Base-by-base conservation (phyloP, 371 early-diverging fungal genomes). In the Furculomyces boomerangus region DNA sequence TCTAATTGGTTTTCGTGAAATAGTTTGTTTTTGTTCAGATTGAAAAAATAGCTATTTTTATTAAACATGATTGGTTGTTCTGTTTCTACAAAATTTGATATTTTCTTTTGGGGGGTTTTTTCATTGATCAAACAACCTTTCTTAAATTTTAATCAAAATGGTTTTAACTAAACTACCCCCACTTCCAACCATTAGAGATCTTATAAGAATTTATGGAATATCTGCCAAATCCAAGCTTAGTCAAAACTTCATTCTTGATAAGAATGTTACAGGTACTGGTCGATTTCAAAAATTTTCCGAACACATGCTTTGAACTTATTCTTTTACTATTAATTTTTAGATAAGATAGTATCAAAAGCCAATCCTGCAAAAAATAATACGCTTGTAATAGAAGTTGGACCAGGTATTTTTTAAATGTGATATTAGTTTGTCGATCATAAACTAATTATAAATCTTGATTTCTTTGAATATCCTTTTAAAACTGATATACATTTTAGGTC, bases 191-290 rank as follows among this genome's bases (percentile, higher is more conserved):
- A 77, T 85, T 40, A 69, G 83, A 45, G 87, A 88, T 50, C 66
- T 85, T 25, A 76, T 85, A 46, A 81, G 78, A 35, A 67, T 86
- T 39, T 88, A 87, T 66, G 81, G 83, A 18, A 66, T 88, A 41
- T 71, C 75, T 3, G 88, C 89, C 13, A 72, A 75, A 58, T 76
- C 77, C 37, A 76, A 80, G 60, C 73, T 88, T 13, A 78, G 83
- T 50, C 89, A 88, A 60, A 87, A 88, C 64, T 88, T 88, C 61
- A 79, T 88, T 43, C 77, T 88, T 30, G 86, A 88, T 66, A 81
- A 80, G 58, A 86, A 86, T 58, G 71, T 88, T 22, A 88, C 88
- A 20, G 82, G 83, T 80, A 64, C 13, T 39, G 5, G n/a, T 54
- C 8, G 53, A 16, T 35, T 35, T 35, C 35, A n/a, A n/a, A n/a